Evolutionary conservation across 257 asterid species (phyloP), one percentile per base, ranked within the genome.

Genomic region (Nemophila menziesii): DNA sequence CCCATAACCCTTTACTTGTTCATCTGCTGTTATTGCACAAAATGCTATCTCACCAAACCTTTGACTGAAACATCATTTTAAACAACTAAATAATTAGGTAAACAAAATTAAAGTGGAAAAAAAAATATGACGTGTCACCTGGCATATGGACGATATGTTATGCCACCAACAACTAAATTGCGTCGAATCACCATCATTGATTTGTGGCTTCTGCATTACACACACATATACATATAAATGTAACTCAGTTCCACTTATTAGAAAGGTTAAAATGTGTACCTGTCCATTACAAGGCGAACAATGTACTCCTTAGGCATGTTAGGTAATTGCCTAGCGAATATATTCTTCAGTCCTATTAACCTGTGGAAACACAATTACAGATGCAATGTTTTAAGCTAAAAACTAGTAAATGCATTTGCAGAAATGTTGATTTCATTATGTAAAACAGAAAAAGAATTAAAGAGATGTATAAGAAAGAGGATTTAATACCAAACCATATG

Each of bases 251-350:
- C 21, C 37, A 42, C 42, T 29, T 17, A 10, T 18, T 46, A 14
- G 21, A 13, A 11, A 23, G 12, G 20, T 11, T 16, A 20, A 11
- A 41, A 42, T 1, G 37, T 20, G n/a, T 48, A 84, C 99, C 99
- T 85, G 74, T 90, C 96, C 99, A 90, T 90, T 60, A 90, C 71
- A 51, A 90, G 93, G 56, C 99, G 96, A 40, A 90, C 99, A 65
- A 90, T 90, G 66, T 90, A 90, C 58, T 90, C 99, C 79, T 74
- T 81, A 9, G 99, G 99, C 99, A 90, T 90, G 72, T 90, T 90
- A 16, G 99, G 99, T 15, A 90, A 76, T 53, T 90, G 99, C 69
- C 82, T 68, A 52, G 94, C 89, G 62, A 90, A 90, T 41, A 90
- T 90, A 53, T 86, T 86, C 77, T 90, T 90, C 83, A 90, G 69